phyloP scores from a whole-genome alignment of 208 protist genomes.

The Wallacemonas sp. region DNA sequence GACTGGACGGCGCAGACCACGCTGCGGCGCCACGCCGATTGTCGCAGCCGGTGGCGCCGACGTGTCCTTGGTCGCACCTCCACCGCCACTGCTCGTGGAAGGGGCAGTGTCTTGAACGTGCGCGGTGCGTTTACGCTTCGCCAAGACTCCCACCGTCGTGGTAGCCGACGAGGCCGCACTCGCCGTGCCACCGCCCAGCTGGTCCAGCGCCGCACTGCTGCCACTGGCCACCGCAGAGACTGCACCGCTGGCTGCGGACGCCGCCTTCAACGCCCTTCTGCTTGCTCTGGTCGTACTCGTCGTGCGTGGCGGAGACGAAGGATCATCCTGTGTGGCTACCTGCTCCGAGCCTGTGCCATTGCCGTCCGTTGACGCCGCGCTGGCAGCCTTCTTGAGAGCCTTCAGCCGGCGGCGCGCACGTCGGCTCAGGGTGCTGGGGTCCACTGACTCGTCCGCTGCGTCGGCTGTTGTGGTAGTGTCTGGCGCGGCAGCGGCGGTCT shows the following conservation, averaged over 20 bases:
- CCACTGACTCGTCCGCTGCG: not conserved
- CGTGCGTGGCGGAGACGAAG: not conserved
- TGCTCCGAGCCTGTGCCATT: too few species aligned
- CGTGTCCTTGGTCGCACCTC: constrained; percentile 17
- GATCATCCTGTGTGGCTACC: too few species aligned
- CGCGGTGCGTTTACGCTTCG: constrained; percentile 2
- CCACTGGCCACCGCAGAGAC: not conserved
- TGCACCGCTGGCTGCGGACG: not conserved
- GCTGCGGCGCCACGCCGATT: constrained; percentile 31
- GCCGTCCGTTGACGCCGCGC: not conserved
- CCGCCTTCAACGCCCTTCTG: constrained; percentile 2
- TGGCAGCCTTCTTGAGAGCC: not conserved
- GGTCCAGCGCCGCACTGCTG: not conserved
- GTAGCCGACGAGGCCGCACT: not conserved
- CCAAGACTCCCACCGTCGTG: not conserved
- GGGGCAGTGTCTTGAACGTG: not conserved
- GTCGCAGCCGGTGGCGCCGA: not conserved
- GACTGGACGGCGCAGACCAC: constrained; percentile 29
- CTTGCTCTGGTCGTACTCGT: constrained; percentile 3
- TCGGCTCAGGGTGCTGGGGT: not conserved
- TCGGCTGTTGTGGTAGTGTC: not conserved
- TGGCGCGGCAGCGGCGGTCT: not conserved
- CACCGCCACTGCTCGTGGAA: not conserved
- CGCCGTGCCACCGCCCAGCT: not conserved
- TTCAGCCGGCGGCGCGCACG: not conserved